Conservation (phyloP, 495 filamentous ascomycete species). For the Podospora pseudopauciseta region DNA sequence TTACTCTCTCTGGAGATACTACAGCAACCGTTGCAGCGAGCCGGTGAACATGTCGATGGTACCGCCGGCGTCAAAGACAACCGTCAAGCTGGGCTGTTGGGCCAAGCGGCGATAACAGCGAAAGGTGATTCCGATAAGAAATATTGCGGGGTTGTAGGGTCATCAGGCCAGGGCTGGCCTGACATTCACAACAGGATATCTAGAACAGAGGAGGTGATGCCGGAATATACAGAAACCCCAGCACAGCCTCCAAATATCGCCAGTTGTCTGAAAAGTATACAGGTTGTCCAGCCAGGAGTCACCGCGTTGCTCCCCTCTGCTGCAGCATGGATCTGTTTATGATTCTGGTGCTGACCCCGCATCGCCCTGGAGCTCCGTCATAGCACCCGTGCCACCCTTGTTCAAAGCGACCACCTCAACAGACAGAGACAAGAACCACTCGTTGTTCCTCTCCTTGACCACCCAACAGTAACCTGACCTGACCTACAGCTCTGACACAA, state of each 20-base stretch:
- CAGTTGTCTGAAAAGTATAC: too few species aligned
- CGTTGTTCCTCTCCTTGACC: background rate
- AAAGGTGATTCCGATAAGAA: background rate
- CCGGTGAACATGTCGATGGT: too few species aligned
- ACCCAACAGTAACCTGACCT: background rate
- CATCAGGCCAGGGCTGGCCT: background rate
- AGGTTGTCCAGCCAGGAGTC: background rate
- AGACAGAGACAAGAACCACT: background rate
- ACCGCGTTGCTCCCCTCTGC: too few species aligned
- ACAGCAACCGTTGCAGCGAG: background rate
- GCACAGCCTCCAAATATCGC: too few species aligned
- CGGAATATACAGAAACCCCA: too few species aligned
- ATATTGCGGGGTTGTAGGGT: background rate
- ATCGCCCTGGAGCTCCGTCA: constrained; percentile 9
- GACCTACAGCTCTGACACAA: background rate
- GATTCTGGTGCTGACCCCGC: constrained; percentile 5
- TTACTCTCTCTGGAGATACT: background rate
- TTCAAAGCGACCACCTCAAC: background rate
- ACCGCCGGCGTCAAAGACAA: too few species aligned
- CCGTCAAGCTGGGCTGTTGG: too few species aligned
- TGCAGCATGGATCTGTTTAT: background rate
- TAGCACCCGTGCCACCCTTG: constrained; percentile 13
- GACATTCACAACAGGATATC: background rate
- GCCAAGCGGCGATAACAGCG: background rate
- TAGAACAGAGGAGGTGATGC: background rate